phyloP scores from a whole-genome alignment of 768 basidiomycete genomes.

The Boletus speciosus region DNA sequence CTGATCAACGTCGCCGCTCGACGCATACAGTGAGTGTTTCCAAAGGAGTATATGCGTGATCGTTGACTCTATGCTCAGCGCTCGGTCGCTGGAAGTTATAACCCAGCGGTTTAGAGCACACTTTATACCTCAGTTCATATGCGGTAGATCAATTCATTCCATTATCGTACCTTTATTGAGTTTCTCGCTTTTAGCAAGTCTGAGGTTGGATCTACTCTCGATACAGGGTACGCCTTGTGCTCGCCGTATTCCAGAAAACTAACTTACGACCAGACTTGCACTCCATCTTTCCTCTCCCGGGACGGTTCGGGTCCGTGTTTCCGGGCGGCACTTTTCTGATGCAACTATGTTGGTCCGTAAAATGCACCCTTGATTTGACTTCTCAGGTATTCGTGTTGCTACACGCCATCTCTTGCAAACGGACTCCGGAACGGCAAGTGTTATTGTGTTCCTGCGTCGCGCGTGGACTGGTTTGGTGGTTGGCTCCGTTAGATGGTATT shows the following conservation, averaged over 20 bases:
- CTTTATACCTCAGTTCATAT: slow-evolving; percentile 38
- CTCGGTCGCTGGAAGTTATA: slow-evolving; percentile 18
- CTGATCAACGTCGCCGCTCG: slow-evolving; percentile 21
- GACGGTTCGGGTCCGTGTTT: slow-evolving; percentile 31
- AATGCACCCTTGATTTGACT: slow-evolving; percentile 22
- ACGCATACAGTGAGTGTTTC: slow-evolving; percentile 20
- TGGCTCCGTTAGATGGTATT: slow-evolving; percentile 34
- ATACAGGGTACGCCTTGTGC: slow-evolving; percentile 14
- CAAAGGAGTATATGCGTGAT: neutral
- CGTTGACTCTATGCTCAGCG: slow-evolving; percentile 12
- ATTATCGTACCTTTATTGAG: slow-evolving; percentile 5
- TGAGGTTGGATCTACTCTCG: slow-evolving; percentile 20
- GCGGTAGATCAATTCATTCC: slow-evolving; percentile 24
- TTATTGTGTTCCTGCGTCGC: slow-evolving; percentile 27
- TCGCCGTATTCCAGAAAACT: neutral
- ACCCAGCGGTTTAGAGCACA: slow-evolving; percentile 34
- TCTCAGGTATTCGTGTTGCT: slow-evolving; percentile 26
- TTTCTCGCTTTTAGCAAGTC: slow-evolving; percentile 16
- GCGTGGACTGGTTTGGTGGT: slow-evolving; percentile 30
- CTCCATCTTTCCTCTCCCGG: slow-evolving; percentile 12
- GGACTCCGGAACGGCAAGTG: slow-evolving; percentile 27
- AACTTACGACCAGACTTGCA: slow-evolving; percentile 13
- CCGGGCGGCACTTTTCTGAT: slow-evolving; percentile 36
- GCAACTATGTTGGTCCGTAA: slow-evolving; percentile 21
- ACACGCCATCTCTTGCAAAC: slow-evolving; percentile 12